A percentile compares a stretch with the other conserved stretches of the same genome.
Evolutionary conservation across 2,329 filamentous ascomycete genomes (phyloP).

Genomic region (Stemphylium beticola): DNA sequence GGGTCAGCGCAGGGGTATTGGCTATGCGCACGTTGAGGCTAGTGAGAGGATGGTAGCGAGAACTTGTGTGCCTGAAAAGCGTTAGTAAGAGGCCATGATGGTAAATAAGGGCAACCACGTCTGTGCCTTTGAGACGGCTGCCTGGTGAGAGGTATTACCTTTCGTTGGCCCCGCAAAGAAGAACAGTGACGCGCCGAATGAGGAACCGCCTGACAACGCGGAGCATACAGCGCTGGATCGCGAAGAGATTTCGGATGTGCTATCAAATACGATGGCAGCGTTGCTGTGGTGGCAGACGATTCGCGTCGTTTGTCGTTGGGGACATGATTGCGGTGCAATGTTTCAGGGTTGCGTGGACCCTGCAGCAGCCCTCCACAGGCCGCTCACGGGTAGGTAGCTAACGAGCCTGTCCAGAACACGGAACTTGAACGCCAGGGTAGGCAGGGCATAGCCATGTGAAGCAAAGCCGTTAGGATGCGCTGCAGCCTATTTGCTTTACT

Average conservation of each 20-base stretch:
- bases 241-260: neutral
- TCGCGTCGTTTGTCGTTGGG: slow-evolving; percentile 2
- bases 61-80: neutral
- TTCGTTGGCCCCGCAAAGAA: slow-evolving; percentile 2
- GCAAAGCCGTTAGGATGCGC: too few species aligned
- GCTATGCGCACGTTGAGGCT: neutral
- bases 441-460: too few species aligned
- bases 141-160: slow-evolving; percentile 11
- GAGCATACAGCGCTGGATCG: slow-evolving; percentile 19
- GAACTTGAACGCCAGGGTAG: too few species aligned
- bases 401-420: neutral
- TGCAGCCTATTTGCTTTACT: too few species aligned
- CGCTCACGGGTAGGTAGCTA: neutral
- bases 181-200: slow-evolving; percentile 2
- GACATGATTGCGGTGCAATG: slow-evolving; percentile 6
- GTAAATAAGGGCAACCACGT: neutral
- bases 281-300: neutral
- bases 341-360: slow-evolving; percentile 19
- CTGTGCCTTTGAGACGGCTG: neutral
- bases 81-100: neutral
- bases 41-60: neutral
- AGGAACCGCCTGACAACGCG: slow-evolving; percentile 3
- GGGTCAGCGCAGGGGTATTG: neutral
- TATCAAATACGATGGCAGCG: neutral
- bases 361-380: neutral